These are phyloP conservation scores for Anacardium occidentale DNA, from an alignment of 345 rosid species.

Conservation along the genomic window DNA sequence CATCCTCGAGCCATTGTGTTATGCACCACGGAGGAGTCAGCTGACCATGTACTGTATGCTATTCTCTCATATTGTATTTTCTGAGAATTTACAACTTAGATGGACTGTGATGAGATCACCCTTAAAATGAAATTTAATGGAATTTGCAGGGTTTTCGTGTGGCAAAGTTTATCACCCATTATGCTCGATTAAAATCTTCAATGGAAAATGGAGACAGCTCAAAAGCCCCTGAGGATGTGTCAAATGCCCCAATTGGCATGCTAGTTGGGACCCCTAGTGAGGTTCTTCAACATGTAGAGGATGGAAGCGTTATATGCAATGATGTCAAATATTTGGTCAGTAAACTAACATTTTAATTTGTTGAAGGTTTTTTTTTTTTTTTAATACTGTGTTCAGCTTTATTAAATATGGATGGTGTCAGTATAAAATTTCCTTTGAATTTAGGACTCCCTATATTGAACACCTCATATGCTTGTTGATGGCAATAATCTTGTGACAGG, in stretches of 20 bases:
- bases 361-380: no score
- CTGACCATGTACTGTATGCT: conserved; percentile 47
- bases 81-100: not conserved
- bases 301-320: conserved; percentile 19
- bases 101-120: not conserved
- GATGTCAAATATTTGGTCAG: conserved; percentile 45
- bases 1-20: conserved; percentile 67
- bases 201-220: conserved; percentile 43
- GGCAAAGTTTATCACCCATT: conserved; percentile 55
- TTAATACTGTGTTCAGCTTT: no score
- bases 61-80: not conserved
- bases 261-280: conserved; percentile 37
- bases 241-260: conserved; percentile 53
- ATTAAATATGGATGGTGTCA: no score
- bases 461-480: not conserved
- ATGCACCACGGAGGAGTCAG: conserved; percentile 57
- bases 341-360: not conserved
- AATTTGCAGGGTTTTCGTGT: conserved; percentile 47
- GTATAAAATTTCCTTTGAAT: not conserved
- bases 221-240: conserved; percentile 46
- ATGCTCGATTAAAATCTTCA: conserved; percentile 48
- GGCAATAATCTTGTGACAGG: conserved; percentile 11
- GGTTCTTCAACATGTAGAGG: conserved; percentile 29
- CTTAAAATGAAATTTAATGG: conserved; percentile 8
- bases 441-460: not conserved